phyloP scores from a whole-genome alignment of 495 filamentous ascomycete genomes.

The Jackrogersella minutella region DNA sequence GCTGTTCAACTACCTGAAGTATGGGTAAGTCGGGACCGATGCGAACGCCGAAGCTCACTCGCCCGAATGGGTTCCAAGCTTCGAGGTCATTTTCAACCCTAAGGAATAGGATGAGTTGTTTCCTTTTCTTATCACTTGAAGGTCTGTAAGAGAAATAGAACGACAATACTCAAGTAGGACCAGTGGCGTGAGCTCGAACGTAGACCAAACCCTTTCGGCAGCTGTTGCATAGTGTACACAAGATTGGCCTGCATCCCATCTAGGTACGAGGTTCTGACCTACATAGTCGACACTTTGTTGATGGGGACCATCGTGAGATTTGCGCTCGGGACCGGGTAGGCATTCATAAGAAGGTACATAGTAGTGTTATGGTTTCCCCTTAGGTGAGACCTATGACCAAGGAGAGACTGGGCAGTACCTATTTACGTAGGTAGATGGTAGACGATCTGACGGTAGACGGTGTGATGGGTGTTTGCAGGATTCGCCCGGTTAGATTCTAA shows the following conservation, averaged over 20 bases:
- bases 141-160: not conserved
- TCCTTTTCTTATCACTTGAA: not conserved
- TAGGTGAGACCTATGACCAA: not conserved
- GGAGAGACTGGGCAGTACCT: not conserved
- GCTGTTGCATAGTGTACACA: constrained; percentile 33
- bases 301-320: not conserved
- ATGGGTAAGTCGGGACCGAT: constrained; percentile 32
- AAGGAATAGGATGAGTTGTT: constrained; percentile 19
- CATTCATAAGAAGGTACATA: not conserved
- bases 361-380: constrained; percentile 4
- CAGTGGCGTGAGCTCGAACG: constrained; percentile 20
- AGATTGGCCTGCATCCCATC: constrained; percentile 20
- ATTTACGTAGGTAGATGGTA: not conserved
- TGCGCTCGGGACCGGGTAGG: not conserved
- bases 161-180: constrained; percentile 3
- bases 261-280: not conserved
- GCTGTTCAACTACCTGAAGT: constrained; percentile 5
- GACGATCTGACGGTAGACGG: not conserved
- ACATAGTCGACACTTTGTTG: not conserved
- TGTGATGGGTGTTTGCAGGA: constrained; percentile 12
- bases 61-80: constrained; percentile 34
- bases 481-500: constrained; percentile 1
- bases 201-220: constrained; percentile 8
- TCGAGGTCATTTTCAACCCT: constrained; percentile 16
- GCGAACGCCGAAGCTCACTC: constrained; percentile 24